A percentile compares a stretch with the other conserved stretches of the same genome.
Evolutionary conservation across 805 yeast genomes (phyloP).

Genomic region (Novakomyces olei): DNA sequence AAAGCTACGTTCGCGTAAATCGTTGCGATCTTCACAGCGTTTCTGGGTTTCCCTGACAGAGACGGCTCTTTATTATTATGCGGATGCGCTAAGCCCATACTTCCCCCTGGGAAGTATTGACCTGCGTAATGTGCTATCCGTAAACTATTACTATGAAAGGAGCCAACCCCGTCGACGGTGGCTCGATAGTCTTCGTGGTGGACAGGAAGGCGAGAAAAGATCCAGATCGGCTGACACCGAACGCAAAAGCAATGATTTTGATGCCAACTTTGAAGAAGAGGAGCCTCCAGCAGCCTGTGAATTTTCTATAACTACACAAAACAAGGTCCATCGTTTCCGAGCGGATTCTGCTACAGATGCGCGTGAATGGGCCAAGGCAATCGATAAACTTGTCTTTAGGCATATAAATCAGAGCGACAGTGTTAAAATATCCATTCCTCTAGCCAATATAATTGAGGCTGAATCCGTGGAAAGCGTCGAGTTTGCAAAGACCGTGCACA

Average conservation of each 20-base stretch:
- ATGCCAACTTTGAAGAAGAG: slow-evolving; percentile 16
- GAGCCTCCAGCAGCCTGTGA: too few relatives aligned
- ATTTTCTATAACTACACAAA: too few relatives aligned
- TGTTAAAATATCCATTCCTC: slow-evolving; percentile 57
- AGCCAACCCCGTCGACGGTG: slow-evolving; percentile 64
- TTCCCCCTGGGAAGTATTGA: too few relatives aligned
- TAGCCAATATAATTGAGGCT: slow-evolving; percentile 39
- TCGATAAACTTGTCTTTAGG: slow-evolving; percentile 60
- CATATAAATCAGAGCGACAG: slow-evolving; percentile 47
- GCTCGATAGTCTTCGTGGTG: slow-evolving; percentile 25
- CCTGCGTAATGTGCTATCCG: too few relatives aligned
- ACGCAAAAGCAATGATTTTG: background rate
- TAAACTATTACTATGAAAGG: too few relatives aligned
- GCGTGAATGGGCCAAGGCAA: slow-evolving; percentile 50
- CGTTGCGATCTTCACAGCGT: background rate
- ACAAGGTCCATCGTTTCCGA: slow-evolving; percentile 40
- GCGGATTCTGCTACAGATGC: slow-evolving; percentile 60
- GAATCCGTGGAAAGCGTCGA: slow-evolving; percentile 29
- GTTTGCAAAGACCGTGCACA: slow-evolving; percentile 29
- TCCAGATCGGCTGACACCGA: background rate
- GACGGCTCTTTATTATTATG: slow-evolving; percentile 48
- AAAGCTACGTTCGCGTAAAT: slow-evolving; percentile 23
- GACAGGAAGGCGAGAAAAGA: background rate
- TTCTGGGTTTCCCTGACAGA: slow-evolving; percentile 22
- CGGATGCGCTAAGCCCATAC: too few relatives aligned